Percentiles rank a stretch among this genome's conserved stretches.
Conservation (phyloP, 345 rosid species). For the Camelina laxa region DNA sequence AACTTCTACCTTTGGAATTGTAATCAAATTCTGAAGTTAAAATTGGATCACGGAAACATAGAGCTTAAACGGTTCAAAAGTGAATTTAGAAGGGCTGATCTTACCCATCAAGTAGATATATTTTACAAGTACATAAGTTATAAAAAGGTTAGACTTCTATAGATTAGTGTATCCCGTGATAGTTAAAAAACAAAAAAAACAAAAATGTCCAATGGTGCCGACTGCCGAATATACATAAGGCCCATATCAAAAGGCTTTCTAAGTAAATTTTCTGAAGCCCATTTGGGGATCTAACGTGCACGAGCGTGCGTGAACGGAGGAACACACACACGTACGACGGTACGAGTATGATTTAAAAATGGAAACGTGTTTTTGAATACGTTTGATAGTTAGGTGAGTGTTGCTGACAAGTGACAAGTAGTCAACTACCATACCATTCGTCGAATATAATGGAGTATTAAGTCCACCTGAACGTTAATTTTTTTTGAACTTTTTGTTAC, state of each 20-base stretch:
- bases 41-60: no score
- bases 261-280: constrained; percentile 4
- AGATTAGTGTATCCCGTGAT: no score
- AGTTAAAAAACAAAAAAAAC: no score
- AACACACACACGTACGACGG: neutral
- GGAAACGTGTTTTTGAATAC: constrained; percentile 35
- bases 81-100: no score
- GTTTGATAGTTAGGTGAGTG: constrained; percentile 43
- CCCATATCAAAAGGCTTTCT: neutral
- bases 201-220: neutral
- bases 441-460: neutral
- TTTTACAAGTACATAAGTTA: no score
- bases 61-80: no score
- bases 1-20: no score
- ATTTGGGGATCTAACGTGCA: neutral
- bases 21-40: no score
- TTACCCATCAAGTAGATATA: no score
- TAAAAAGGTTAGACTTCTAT: no score
- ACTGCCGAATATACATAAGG: neutral
- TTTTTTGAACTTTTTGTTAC: neutral
- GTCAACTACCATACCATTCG: constrained; percentile 1
- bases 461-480: neutral
- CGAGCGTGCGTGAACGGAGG: neutral
- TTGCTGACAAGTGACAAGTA: constrained; percentile 34
- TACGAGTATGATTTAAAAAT: neutral